Evolutionary conservation across 176 grass and related monocot genomes (phyloP).

Genomic region (Avena atlantica): DNA sequence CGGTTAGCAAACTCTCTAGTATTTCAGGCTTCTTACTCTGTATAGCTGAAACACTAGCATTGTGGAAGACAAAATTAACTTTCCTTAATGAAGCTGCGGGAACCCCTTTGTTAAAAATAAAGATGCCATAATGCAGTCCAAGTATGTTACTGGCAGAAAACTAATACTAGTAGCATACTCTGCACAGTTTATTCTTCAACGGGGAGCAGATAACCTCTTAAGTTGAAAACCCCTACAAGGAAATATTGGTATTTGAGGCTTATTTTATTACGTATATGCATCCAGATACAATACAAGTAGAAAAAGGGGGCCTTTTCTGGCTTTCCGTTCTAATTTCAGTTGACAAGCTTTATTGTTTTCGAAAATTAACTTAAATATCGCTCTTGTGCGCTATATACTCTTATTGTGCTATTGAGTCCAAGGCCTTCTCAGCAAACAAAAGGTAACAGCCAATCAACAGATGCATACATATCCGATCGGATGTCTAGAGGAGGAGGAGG

Average conservation of each 20-base stretch:
- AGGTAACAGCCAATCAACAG: neutral
- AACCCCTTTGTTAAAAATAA: too few species aligned
- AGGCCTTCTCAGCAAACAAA: neutral
- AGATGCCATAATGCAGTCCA: neutral
- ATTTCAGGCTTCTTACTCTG: too few species aligned
- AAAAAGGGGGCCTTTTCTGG: neutral
- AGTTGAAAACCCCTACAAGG: neutral
- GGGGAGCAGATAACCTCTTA: neutral
- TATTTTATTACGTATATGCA: neutral
- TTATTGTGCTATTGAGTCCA: neutral
- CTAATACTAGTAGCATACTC: neutral
- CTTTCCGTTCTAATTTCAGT: neutral
- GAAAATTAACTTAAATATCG: neutral
- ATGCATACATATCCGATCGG: neutral
- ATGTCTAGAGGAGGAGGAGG: conserved; percentile 5
- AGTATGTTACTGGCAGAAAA: neutral
- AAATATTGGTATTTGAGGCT: neutral
- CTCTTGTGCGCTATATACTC: neutral
- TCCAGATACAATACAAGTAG: neutral
- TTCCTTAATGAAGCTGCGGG: too few species aligned
- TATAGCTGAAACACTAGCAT: too few species aligned
- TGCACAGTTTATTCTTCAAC: neutral
- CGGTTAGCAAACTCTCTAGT: too few species aligned
- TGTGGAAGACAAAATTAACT: too few species aligned
- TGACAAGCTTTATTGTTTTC: neutral